Conservation (phyloP, 176 grass and related monocot genomes). For the Musa troglodytarum region DNA sequence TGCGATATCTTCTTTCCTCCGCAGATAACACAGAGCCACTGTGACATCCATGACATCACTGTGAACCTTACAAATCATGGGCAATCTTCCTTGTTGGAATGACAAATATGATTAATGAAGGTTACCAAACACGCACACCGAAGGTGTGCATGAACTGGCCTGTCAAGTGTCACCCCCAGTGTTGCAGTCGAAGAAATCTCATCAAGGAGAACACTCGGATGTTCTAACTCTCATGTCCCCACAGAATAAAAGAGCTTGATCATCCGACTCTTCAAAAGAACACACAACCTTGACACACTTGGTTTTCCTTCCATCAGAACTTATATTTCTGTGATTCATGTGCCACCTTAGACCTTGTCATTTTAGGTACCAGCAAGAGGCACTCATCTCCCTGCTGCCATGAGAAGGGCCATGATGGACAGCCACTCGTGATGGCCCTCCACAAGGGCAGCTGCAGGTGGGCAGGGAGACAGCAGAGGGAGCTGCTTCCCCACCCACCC, state of each 20-base stretch:
- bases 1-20: background rate
- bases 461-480: background rate
- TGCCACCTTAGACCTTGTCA: background rate
- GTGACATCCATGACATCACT: background rate
- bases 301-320: background rate
- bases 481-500: background rate
- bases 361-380: constrained; percentile 2
- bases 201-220: too few relatives aligned
- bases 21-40: background rate
- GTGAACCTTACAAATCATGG: too few relatives aligned
- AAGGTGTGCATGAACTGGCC: too few relatives aligned
- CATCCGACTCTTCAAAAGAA: too few relatives aligned
- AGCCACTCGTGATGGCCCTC: background rate
- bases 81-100: too few relatives aligned
- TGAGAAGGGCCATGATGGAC: background rate
- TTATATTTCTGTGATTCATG: background rate
- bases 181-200: too few relatives aligned
- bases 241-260: too few relatives aligned
- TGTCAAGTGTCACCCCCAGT: too few relatives aligned
- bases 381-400: background rate
- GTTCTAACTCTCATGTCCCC: too few relatives aligned
- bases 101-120: too few relatives aligned
- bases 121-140: too few relatives aligned
- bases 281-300: too few relatives aligned
- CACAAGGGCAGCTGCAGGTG: background rate